phyloP scores from a whole-genome alignment of 495 filamentous ascomycete species.

The Penicillium pulvis region DNA sequence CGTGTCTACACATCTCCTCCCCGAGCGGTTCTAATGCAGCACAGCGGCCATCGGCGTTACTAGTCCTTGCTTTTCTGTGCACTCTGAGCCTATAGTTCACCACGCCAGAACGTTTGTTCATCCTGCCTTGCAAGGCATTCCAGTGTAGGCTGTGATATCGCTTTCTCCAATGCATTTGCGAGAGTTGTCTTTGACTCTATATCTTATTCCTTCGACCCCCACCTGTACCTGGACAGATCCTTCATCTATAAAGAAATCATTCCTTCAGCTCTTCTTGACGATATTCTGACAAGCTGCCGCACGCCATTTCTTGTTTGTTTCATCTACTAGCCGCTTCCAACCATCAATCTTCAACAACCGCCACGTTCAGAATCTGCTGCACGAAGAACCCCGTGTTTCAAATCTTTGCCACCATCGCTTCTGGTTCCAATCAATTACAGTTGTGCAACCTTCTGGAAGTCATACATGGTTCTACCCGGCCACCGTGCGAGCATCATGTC shows the following conservation, averaged over 20 bases:
- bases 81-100: constrained; percentile 44
- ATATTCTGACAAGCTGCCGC: not conserved
- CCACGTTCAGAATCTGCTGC: constrained; percentile 12
- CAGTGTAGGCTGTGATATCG: constrained; percentile 34
- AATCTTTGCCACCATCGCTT: constrained; percentile 23
- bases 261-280: not conserved
- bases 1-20: constrained; percentile 33
- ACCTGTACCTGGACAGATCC: constrained; percentile 7
- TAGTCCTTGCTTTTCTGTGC: constrained; percentile 29
- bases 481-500: constrained; percentile 27
- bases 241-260: constrained; percentile 21
- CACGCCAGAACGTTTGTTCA: constrained; percentile 28
- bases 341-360: constrained; percentile 13
- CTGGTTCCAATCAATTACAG: constrained; percentile 23
- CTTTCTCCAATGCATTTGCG: constrained; percentile 18
- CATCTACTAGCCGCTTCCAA: constrained; percentile 16
- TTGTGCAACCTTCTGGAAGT: constrained; percentile 2
- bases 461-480: constrained; percentile 10
- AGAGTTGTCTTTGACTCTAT: constrained; percentile 22
- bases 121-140: constrained; percentile 45
- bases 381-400: constrained; percentile 30
- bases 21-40: constrained; percentile 35
- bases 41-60: constrained; percentile 41
- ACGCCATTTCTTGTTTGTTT: constrained; percentile 5
- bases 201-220: constrained; percentile 22